Base-by-base conservation (phyloP, 352 stramenopile genomes). In the Phytopythium ostracodes region DNA sequence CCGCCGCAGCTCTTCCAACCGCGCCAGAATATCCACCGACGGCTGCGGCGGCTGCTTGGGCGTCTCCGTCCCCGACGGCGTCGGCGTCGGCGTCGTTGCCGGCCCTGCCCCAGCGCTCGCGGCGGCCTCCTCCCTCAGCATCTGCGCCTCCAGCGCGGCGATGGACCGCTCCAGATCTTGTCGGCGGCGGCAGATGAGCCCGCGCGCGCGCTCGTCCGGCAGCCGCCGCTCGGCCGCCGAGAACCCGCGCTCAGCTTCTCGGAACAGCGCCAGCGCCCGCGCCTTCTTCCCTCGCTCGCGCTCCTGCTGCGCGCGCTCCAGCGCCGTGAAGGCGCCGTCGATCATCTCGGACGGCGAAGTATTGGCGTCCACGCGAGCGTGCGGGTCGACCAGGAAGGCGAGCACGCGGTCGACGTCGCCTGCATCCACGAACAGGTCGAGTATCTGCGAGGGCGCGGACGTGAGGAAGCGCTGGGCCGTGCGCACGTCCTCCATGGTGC, bases 381-480 rank as follows among this genome's bases (percentile, higher is more conserved):
- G 29, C 15, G 24, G 58, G 40, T 38, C 54, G 54, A 11, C 52
- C 22, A 58, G 33, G 20, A 75, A 59, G 27, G 82, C 40, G 20
- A 53, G 62, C 38, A 79, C 64, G 12, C 64, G 66, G 1, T 61
- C 65, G 20, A 60, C 36, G 53, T 59, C 53, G 0, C 65, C 67
- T 24, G 63, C 64, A 35, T 77, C 76, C 46, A 81, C 60, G 47
- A 75, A 86, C n/a, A 86, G 20, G 55, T 79, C 70, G 12, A 86
- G 54, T 0, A 59, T 44, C 54, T 70, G 63, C 4, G 72, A 69
- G 11, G 68, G 71, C 2, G 64, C 73, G 20, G 76, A 71, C 15
- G 75, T 86, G 40, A 84, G 75, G 60, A 82, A 86, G 43, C 66
- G 52, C 56, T 75, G 74, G 12, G 72, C 62, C 6, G 59, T 62